Evolutionary conservation across 2,329 filamentous ascomycete genomes (phyloP).

Genomic region (Ophiosphaerella korrae): DNA sequence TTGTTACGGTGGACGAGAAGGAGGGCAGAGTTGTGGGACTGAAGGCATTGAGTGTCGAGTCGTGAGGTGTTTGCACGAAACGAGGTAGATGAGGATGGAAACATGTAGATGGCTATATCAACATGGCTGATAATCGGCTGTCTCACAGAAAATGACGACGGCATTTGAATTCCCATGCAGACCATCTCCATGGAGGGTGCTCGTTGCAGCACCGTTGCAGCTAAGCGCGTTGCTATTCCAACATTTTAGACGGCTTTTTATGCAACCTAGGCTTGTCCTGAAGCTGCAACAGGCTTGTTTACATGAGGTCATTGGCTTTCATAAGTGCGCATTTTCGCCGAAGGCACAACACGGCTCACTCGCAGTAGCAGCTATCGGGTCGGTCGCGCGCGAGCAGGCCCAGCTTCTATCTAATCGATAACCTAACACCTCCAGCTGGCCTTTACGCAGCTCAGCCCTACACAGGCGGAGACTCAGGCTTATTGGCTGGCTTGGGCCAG

Average conservation of each 20-base stretch:
- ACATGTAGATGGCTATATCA: too few species aligned
- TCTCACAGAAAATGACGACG: too few species aligned
- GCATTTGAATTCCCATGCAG: too few species aligned
- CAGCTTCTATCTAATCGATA: neutral
- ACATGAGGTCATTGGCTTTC: too few species aligned
- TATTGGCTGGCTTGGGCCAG: slow-evolving; percentile 1
- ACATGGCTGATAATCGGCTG: too few species aligned
- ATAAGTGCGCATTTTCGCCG: too few species aligned
- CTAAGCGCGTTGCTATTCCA: neutral
- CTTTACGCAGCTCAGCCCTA: slow-evolving; percentile 5
- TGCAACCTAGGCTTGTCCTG: neutral
- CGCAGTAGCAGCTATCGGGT: too few species aligned
- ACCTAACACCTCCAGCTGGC: neutral
- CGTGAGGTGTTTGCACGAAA: slow-evolving; percentile 18
- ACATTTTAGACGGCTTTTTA: neutral
- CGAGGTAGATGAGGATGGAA: too few species aligned
- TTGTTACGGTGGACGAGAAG: slow-evolving; percentile 67
- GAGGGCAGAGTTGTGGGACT: slow-evolving; percentile 72
- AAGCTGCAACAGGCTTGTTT: too few species aligned
- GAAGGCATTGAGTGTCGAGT: slow-evolving; percentile 78
- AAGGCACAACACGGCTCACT: too few species aligned
- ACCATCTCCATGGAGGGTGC: neutral
- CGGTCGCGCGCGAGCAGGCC: too few species aligned
- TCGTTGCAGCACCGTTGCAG: neutral
- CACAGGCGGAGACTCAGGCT: neutral